Evolutionary conservation across 2,329 filamentous ascomycete species (phyloP).

Genomic region (Blastomyces percursus): DNA sequence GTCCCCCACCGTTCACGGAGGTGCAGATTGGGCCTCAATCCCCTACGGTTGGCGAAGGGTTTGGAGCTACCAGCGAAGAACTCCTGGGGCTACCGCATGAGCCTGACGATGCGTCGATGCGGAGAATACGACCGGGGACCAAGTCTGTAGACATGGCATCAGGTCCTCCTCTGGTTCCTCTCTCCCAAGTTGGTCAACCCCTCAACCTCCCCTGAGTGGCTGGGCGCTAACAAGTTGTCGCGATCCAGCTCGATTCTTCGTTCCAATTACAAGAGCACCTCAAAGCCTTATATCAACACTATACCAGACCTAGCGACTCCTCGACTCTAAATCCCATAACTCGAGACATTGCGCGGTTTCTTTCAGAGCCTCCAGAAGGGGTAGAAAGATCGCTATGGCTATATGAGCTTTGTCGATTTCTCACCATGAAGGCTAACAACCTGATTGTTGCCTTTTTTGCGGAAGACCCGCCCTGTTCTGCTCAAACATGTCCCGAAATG

Average conservation of each 20-base stretch:
- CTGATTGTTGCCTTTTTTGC: slow-evolving; percentile 88
- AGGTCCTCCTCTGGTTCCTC: slow-evolving; percentile 75
- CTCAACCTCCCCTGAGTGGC: not conserved
- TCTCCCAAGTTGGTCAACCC: slow-evolving; percentile 56
- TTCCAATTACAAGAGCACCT: slow-evolving; percentile 97
- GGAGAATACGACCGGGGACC: slow-evolving; percentile 85
- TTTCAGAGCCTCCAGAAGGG: slow-evolving; percentile 68
- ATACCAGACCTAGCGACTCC: slow-evolving; percentile 52
- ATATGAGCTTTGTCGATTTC: slow-evolving; percentile 92
- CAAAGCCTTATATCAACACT: slow-evolving; percentile 76
- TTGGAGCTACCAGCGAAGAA: slow-evolving; percentile 47
- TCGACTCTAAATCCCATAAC: slow-evolving; percentile 60
- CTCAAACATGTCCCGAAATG: slow-evolving; percentile 91
- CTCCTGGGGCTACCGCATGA: slow-evolving; percentile 45
- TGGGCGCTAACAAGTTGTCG: slow-evolving; percentile 9
- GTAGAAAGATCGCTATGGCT: slow-evolving; percentile 88
- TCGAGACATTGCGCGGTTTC: slow-evolving; percentile 59
- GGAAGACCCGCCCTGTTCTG: slow-evolving; percentile 79
- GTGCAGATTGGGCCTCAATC: slow-evolving; percentile 80
- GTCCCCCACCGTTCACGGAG: slow-evolving; percentile 86
- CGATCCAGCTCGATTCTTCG: slow-evolving; percentile 73
- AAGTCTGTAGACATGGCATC: slow-evolving; percentile 86
- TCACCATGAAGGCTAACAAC: slow-evolving; percentile 87
- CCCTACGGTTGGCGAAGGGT: slow-evolving; percentile 51
- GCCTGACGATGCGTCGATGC: slow-evolving; percentile 60